Evolutionary conservation across 2,329 filamentous ascomycete genomes (phyloP).

Genomic region (Laburnicola sp.): DNA sequence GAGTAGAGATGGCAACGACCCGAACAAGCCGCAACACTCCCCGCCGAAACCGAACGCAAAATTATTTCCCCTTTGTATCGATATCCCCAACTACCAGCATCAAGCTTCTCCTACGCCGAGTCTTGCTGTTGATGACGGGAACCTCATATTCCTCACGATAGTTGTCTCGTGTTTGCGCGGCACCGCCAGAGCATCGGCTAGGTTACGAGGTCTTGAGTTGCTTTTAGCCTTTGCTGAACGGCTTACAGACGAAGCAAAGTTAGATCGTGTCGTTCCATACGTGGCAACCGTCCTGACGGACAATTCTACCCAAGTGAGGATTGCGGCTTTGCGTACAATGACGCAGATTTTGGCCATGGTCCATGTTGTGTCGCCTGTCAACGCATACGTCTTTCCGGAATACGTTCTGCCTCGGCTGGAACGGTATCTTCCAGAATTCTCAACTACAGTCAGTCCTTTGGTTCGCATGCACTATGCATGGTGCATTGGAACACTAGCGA

Average conservation of each 20-base stretch:
- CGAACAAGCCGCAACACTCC: conserved; percentile 35
- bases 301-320: conserved; percentile 78
- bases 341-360: conserved; percentile 84
- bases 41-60: conserved; percentile 52
- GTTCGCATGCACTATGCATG: conserved; percentile 91
- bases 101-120: conserved; percentile 63
- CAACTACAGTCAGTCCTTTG: conserved; percentile 59
- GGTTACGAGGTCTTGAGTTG: conserved; percentile 86
- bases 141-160: conserved; percentile 86
- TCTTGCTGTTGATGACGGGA: conserved; percentile 78
- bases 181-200: conserved; percentile 83
- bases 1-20: conserved; percentile 61
- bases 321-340: conserved; percentile 81
- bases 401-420: conserved; percentile 65
- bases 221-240: conserved; percentile 88
- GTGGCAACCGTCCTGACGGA: conserved; percentile 82
- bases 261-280: conserved; percentile 91
- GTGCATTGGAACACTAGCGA: conserved; percentile 84
- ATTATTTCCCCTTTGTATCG: conserved; percentile 79
- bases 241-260: conserved; percentile 90
- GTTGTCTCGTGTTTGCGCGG: conserved; percentile 87
- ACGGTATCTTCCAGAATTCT: conserved; percentile 57
- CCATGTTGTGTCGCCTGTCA: conserved; percentile 77
- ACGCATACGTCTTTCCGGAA: conserved; percentile 68
- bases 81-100: conserved; percentile 83